Evolutionary conservation across 2,329 filamentous ascomycete species (phyloP), one percentile per base, ranked within the genome.

Genomic region (Zopfia rhizophila): DNA sequence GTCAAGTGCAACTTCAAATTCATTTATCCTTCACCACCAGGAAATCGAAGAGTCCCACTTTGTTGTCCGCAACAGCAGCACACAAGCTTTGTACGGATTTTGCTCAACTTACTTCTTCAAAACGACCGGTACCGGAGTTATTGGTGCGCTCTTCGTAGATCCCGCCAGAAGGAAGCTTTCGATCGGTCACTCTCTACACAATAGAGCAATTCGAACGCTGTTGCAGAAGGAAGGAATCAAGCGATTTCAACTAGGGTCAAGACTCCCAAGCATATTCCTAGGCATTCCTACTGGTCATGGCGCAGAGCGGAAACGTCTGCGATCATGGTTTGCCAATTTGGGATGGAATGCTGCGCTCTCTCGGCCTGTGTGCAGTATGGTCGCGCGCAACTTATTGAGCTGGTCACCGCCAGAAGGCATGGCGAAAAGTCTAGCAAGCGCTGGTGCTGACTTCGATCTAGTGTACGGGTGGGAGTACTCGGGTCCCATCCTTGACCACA

Each of bases 31-130:
- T 2, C 83, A 81, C 53, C 85, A 86, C 57, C 77, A 83, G 1
- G 82, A 86, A 32, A 81, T 96, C 19, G 84, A 89, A 44, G 91
- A 96, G 70, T 78, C 86, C 0, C 92, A 97, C 69, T 96, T 93
- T 64, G 91, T 97, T 7, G 92, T 97, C 22, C 84, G 92, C 14
- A 97, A 97, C 68, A 95, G 90, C 74, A 96, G 89, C 69, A 97
- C 92, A 0, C 88, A 91, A 53, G 90, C 90, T 0, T 75, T 97
- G 0, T 97, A 96, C 64, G 92, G 92, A 2, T 97, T 97, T 70
- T 93, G 89, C 63, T 88, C 91, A 0, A 96, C 91, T 0, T 97
- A 96, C 66, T 91, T 84, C 66, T 85, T 89, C 63, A 84, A 84
- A 28, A 79, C 76, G n/a, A 86, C 78, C 3, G 82, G 82, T 5